Evolutionary conservation across 2,329 filamentous ascomycete species (phyloP), one percentile per base, ranked within the genome.

Genomic region (Rutstroemia sp.): DNA sequence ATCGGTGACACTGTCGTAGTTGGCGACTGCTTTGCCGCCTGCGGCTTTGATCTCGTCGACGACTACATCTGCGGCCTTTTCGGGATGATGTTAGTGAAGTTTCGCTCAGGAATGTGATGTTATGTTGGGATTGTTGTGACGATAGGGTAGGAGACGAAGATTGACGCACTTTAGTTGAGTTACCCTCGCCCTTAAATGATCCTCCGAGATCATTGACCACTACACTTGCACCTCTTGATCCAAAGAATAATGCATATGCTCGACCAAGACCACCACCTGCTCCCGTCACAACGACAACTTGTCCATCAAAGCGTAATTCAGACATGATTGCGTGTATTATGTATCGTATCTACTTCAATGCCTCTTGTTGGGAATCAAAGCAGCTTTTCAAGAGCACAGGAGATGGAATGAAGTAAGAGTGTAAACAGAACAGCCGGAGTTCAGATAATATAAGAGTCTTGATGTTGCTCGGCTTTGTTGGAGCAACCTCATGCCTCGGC

Each of bases 121-220:
- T 47, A 19, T 25, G 42, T 19, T 46, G 21, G 4, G 27, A 40
- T 19, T 40, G 25, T 45, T 47, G 12, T 34, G 14, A 23, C 42
- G 19, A 25, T n/a, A 23, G 7, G 25, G 4, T 14, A 30, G 34
- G 48, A 46, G 34, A n/a, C 30, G 25, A 7, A 48, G 23, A 19
- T 64, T 75, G 30, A 34, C 30, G 10, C 30, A 95, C 92, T 83
- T 90, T 95, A 72, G 83, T 84, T 44, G 88, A 92, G 65, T 80
- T 84, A 58, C 92, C 92, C 76, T 96, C 91, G 65, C 94, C 92
- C 74, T 94, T 92, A 79, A 94, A 92, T 48, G 91, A 94, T 51
- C 83, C 89, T 61, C 94, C 94, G 51, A 97, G 81, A 71, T 99
- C 94, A 73, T 99, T 99, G 67, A 99, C 94, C 48, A 99, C 92